Evolutionary conservation across 768 basidiomycete genomes (phyloP).

Genomic region (Cantharellus anzutake): DNA sequence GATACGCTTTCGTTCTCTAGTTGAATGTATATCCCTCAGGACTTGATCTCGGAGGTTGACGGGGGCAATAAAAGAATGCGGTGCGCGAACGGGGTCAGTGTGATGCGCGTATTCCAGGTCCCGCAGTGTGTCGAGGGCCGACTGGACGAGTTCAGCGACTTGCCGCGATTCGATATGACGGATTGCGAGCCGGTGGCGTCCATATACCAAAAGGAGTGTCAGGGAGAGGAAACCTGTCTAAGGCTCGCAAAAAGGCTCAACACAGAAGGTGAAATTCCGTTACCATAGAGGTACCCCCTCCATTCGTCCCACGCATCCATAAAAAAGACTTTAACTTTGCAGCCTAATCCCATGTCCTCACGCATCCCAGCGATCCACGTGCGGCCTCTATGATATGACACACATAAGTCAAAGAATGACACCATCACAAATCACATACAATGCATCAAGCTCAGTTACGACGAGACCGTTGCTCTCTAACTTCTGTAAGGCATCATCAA

Average conservation of each 20-base stretch:
- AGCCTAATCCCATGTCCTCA: conserved; percentile 45
- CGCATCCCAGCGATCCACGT: conserved; percentile 62
- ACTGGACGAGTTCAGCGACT: conserved; percentile 55
- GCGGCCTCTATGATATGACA: conserved; percentile 29
- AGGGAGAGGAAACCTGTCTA: conserved; percentile 15
- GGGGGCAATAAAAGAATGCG: conserved; percentile 64
- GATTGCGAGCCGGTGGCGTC: conserved; percentile 28
- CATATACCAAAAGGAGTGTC: conserved; percentile 14
- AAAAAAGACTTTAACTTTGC: conserved; percentile 42
- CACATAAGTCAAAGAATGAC: not conserved
- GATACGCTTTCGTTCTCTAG: conserved; percentile 38
- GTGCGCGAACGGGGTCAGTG: conserved; percentile 55
- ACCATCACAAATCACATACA: conserved; percentile 26
- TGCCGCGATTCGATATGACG: conserved; percentile 41
- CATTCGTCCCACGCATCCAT: conserved; percentile 51
- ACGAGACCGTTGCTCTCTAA: conserved; percentile 56
- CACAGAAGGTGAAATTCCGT: conserved; percentile 13
- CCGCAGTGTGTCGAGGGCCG: conserved; percentile 59
- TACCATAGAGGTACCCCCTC: conserved; percentile 45
- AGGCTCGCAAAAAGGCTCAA: conserved; percentile 18
- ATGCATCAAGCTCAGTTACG: conserved; percentile 39
- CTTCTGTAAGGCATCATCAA: conserved; percentile 62
- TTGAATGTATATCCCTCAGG: conserved; percentile 62
- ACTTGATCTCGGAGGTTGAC: conserved; percentile 77
- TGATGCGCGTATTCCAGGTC: conserved; percentile 71